phyloP scores from a whole-genome alignment of 257 asterid species.

The Ligustrum vulgare region DNA sequence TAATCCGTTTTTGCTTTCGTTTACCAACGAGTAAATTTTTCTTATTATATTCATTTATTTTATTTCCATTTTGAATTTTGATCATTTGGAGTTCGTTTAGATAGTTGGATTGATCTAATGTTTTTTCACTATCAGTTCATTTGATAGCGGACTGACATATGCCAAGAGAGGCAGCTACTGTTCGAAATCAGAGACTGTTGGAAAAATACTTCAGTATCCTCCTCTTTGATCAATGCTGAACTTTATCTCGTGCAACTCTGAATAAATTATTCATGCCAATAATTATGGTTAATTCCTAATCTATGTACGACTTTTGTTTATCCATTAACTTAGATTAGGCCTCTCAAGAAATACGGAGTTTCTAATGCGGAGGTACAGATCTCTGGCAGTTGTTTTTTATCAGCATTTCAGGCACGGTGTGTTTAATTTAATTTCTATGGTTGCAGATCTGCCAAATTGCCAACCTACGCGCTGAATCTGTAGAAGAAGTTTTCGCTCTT shows the following conservation, averaged over 20 bases:
- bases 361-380: slow-evolving; percentile 77
- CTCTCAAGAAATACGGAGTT: slow-evolving; percentile 66
- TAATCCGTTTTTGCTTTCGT: slow-evolving; percentile 3
- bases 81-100: slow-evolving; percentile 4
- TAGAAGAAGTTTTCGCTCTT: slow-evolving; percentile 84
- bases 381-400: slow-evolving; percentile 17
- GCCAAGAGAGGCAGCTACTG: slow-evolving; percentile 59
- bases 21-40: background rate
- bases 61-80: background rate
- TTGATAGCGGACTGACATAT: slow-evolving; percentile 72
- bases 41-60: background rate
- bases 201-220: slow-evolving; percentile 83
- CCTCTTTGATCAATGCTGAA: slow-evolving; percentile 9
- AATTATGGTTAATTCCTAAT: too few species aligned
- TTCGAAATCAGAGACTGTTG: slow-evolving; percentile 56
- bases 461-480: slow-evolving; percentile 66
- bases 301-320: slow-evolving; percentile 29
- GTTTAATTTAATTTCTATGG: slow-evolving; percentile 24
- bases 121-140: slow-evolving; percentile 51
- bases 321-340: slow-evolving; percentile 65
- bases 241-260: background rate
- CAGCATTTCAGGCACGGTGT: slow-evolving; percentile 12
- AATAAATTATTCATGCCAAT: background rate
- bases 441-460: slow-evolving; percentile 78
- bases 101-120: slow-evolving; percentile 13